Percentiles rank a stretch among this genome's conserved stretches.
These are phyloP conservation scores for Ostreobium quekettii DNA, from an alignment of 139 green algal species.

Conservation along the genomic window DNA sequence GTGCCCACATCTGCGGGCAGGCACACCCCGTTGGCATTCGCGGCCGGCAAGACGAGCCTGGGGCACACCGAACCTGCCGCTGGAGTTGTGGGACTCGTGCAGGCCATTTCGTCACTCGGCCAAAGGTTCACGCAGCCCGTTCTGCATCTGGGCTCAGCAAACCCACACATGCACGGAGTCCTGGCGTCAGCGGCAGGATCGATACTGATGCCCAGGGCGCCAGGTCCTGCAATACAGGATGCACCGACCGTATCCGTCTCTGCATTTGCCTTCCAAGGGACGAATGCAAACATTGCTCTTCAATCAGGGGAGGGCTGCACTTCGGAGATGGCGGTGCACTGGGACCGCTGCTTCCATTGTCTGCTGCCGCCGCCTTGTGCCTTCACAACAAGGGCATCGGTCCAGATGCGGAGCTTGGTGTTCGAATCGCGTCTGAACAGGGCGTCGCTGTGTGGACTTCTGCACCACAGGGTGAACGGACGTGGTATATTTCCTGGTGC, in stretches of 20 bases:
- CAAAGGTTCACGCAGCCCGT: constrained; percentile 26
- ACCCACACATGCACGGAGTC: constrained; percentile 36
- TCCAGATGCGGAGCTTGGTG: background rate
- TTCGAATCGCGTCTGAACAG: constrained; percentile 21
- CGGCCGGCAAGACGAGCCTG: constrained; percentile 53
- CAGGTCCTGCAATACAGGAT: no score
- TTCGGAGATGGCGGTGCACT: constrained; percentile 4
- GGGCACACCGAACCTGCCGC: constrained; percentile 68
- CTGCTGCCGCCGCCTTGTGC: constrained; percentile 22
- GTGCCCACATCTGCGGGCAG: constrained; percentile 20
- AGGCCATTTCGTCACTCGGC: constrained; percentile 21
- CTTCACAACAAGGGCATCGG: background rate
- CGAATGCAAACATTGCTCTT: constrained; percentile 60
- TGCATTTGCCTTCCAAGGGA: constrained; percentile 78
- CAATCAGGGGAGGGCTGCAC: background rate
- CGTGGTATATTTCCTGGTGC: constrained; percentile 46
- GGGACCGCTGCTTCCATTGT: constrained; percentile 38
- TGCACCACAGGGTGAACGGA: constrained; percentile 49
- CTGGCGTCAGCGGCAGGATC: no score
- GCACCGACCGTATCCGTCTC: background rate
- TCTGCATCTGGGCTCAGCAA: constrained; percentile 49
- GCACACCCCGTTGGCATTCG: constrained; percentile 31
- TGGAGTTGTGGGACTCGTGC: constrained; percentile 48
- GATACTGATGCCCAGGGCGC: background rate
- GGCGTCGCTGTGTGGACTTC: constrained; percentile 19